Base-by-base conservation (phyloP, 306 rosid genomes). In the Inga oerstediana region DNA sequence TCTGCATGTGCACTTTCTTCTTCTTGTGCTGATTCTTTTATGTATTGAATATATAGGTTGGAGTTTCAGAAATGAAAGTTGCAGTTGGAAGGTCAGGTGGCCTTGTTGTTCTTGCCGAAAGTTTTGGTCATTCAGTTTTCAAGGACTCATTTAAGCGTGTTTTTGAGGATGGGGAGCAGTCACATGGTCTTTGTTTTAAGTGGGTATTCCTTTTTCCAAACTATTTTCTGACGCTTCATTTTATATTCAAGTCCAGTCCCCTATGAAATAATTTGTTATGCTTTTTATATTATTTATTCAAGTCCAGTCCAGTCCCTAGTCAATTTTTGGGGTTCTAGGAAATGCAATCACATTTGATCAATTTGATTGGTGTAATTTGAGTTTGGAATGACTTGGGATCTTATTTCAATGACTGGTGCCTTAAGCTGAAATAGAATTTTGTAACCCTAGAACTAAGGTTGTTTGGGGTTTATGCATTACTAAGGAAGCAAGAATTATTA, bases 51-150 rank as follows among this genome's bases (percentile, higher is more conserved):
- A 59, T 85, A 32, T 79, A 95, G 98, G 98, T 95, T 80, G 98
- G 98, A 83, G 96, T 95, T 89, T 97, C 97, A 17, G 98, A 95
- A 89, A 95, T 93, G 94, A 95, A 95, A 91, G 94, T 95, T 79
- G 97, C 90, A 10, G 95, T 95, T 66, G 98, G 93, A 87, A 92
- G 94, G 83, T 92, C 97, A 2, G 98, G 98, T 78, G 98, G 98
- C 58, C 98, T 95, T 89, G 94, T 91, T 86, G 98, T 93, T 84
- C 88, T 92, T 49, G 76, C 98, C 34, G 98, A 95, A 91, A 93
- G 98, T 88, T 95, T 95, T 88, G 98, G 98, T 71, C 98, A 95
- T 90, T 95, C 98, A 34, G 98, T 95, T 85, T 95, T 95, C 91
- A 95, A 95, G 84, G 94, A 95, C 83, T 95, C 98, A 78, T 95